Evolutionary conservation across 2,329 filamentous ascomycete species (phyloP).

Genomic region (Xylaria sp.): DNA sequence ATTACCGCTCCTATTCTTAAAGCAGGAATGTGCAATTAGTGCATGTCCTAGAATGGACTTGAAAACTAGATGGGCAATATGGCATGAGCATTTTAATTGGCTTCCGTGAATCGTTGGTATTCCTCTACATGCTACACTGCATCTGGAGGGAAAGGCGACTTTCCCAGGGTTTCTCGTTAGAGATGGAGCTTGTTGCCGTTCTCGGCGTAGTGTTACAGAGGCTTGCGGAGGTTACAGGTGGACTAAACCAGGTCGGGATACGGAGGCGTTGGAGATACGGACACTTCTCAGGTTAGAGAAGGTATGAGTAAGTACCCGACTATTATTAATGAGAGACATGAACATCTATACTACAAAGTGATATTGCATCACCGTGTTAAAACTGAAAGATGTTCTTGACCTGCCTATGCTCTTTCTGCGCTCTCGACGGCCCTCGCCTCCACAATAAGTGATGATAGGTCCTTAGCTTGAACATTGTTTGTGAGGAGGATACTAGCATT

Average conservation of each 20-base stretch:
- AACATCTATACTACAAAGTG: not conserved
- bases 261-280: not conserved
- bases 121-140: not conserved
- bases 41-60: not conserved
- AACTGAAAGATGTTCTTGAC: not conserved
- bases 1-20: not conserved
- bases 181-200: slow-evolving; percentile 11
- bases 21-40: not conserved
- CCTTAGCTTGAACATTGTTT: too few species aligned
- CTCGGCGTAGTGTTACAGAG: not conserved
- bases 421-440: not conserved
- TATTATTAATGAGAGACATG: not conserved
- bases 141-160: not conserved
- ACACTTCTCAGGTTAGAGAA: not conserved
- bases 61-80: not conserved
- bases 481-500: too few species aligned
- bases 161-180: slow-evolving; percentile 2
- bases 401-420: not conserved
- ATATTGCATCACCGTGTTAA: not conserved
- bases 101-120: not conserved
- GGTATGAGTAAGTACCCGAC: not conserved
- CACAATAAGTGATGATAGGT: too few species aligned
- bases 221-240: slow-evolving; percentile 1
- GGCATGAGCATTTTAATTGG: not conserved
- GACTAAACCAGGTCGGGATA: slow-evolving; percentile 2